Conservation (phyloP, 768 basidiomycete species). For the Phylloporus sp. region DNA sequence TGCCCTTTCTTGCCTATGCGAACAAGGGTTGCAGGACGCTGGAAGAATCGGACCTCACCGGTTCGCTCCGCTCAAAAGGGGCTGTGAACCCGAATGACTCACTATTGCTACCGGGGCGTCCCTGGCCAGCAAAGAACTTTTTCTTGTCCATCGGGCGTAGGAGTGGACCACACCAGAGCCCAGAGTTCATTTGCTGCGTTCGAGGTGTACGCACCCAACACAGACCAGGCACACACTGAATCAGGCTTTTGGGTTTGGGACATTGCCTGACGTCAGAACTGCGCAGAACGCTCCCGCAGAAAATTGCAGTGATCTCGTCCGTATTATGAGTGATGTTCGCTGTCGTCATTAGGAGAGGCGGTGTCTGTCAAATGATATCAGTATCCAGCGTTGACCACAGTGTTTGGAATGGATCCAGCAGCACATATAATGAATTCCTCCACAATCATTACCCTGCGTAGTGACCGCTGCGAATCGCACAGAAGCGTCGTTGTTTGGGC, state of each 20-base stretch:
- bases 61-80: slow-evolving; percentile 9
- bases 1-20: not conserved
- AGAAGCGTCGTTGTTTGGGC: slow-evolving; percentile 2
- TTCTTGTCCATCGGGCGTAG: not conserved
- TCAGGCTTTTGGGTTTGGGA: not conserved
- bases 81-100: not conserved
- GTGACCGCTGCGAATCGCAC: slow-evolving; percentile 6
- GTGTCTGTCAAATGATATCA: slow-evolving; percentile 26
- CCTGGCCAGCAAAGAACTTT: not conserved
- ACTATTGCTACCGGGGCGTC: slow-evolving; percentile 10
- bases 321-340: not conserved
- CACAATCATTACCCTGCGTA: slow-evolving; percentile 13
- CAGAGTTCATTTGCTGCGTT: not conserved
- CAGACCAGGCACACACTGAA: not conserved
- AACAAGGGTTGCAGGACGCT: slow-evolving; percentile 8
- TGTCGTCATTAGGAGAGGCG: slow-evolving; percentile 12
- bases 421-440: slow-evolving; percentile 15
- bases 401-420: slow-evolving; percentile 9
- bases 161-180: not conserved
- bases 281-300: slow-evolving; percentile 16
- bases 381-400: slow-evolving; percentile 9
- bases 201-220: not conserved
- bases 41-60: not conserved
- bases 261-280: slow-evolving; percentile 26
- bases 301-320: slow-evolving; percentile 7